Evolutionary conservation across 768 basidiomycete species (phyloP).

Genomic region (Mycena vitilis): DNA sequence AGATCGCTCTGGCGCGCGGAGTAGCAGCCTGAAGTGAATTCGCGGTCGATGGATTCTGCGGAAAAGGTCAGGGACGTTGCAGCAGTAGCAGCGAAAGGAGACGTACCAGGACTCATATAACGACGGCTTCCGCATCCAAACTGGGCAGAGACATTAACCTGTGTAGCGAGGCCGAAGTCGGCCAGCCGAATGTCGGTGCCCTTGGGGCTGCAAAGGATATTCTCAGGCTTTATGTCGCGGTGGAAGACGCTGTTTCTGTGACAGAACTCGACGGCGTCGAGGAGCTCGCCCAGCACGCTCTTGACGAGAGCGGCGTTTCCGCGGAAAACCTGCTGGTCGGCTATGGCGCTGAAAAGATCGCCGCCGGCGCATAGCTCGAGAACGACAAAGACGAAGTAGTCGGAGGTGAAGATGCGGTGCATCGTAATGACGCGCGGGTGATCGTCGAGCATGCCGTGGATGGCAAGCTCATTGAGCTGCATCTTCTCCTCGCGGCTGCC

Average conservation of each 20-base stretch:
- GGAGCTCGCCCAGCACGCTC: slow-evolving; percentile 61
- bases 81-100: background rate
- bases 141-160: background rate
- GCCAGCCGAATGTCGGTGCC: no score
- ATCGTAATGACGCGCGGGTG: slow-evolving; percentile 58
- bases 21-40: no score
- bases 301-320: slow-evolving; percentile 41
- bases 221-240: slow-evolving; percentile 71
- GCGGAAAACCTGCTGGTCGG: slow-evolving; percentile 32
- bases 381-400: slow-evolving; percentile 61
- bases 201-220: slow-evolving; percentile 39
- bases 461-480: no score
- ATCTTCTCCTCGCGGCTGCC: no score
- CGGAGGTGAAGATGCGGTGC: slow-evolving; percentile 56
- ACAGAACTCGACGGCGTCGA: slow-evolving; percentile 41
- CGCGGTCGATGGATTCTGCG: no score
- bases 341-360: slow-evolving; percentile 62
- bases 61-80: no score
- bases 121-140: slow-evolving; percentile 42
- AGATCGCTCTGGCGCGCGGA: no score
- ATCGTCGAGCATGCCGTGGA: no score
- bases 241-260: slow-evolving; percentile 67
- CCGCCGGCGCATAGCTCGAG: slow-evolving; percentile 49
- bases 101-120: slow-evolving; percentile 48
- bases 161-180: no score